Evolutionary conservation across 1,139 yeast species (phyloP).

Genomic region (Starmera stellimalicola): DNA sequence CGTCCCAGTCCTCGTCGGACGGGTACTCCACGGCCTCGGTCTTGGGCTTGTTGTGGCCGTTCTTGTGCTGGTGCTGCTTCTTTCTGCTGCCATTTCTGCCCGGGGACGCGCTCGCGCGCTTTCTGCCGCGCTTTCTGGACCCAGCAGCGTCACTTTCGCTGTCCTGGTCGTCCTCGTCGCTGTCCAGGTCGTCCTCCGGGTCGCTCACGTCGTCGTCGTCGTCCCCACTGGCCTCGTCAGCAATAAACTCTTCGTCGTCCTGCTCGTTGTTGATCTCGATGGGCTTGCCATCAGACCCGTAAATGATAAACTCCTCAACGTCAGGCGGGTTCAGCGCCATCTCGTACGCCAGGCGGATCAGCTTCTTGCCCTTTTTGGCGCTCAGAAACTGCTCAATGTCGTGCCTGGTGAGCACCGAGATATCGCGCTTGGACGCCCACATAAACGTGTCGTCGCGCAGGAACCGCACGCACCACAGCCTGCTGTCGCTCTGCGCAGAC

Average conservation of each 20-base stretch:
- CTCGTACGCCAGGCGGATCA: constrained; percentile 20
- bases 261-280: constrained; percentile 16
- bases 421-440: constrained; percentile 43
- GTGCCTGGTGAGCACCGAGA: constrained; percentile 25
- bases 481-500: constrained; percentile 16
- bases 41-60: constrained; percentile 7
- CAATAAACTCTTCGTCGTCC: constrained; percentile 12
- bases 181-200: constrained; percentile 13
- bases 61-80: not conserved
- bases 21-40: constrained; percentile 10
- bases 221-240: constrained; percentile 19
- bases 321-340: constrained; percentile 20
- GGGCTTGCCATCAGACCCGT: constrained; percentile 21
- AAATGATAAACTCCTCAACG: constrained; percentile 18
- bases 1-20: constrained; percentile 19
- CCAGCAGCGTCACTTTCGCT: constrained; percentile 4
- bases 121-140: constrained; percentile 11
- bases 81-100: constrained; percentile 1
- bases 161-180: constrained; percentile 9
- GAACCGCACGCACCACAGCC: constrained; percentile 39
- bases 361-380: constrained; percentile 22
- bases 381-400: constrained; percentile 20
- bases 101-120: constrained; percentile 1
- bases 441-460: constrained; percentile 60
- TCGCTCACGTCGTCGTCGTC: constrained; percentile 11